Percentiles rank a stretch among this genome's conserved stretches.
Conservation (phyloP, 257 asterid genomes). For the Galeopsis tetrahit region DNA sequence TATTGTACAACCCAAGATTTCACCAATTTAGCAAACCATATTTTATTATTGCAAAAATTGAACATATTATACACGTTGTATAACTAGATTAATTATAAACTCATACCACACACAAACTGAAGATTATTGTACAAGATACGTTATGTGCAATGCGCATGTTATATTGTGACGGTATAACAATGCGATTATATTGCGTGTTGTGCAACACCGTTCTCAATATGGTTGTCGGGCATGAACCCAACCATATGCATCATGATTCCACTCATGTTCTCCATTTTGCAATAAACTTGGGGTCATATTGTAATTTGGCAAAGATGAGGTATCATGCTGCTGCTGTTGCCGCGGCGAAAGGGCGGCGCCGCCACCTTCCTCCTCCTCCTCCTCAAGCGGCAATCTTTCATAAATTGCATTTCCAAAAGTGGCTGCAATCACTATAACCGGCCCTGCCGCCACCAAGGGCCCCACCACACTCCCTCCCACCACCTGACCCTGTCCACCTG, state of each 20-base stretch:
- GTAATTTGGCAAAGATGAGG: conserved; percentile 46
- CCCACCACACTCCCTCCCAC: conserved; percentile 75
- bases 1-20: too few relatives aligned
- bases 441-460: conserved; percentile 67
- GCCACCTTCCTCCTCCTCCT: conserved; percentile 43
- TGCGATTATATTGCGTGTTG: too few relatives aligned
- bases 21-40: too few relatives aligned
- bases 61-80: too few relatives aligned
- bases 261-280: conserved; percentile 52
- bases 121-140: too few relatives aligned
- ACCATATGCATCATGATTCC: conserved; percentile 61
- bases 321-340: conserved; percentile 34
- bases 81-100: too few relatives aligned
- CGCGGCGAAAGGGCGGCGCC: conserved; percentile 40
- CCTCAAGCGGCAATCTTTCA: conserved; percentile 65
- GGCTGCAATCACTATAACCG: conserved; percentile 63
- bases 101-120: too few relatives aligned
- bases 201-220: conserved; percentile 28
- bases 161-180: too few relatives aligned
- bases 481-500: conserved; percentile 76
- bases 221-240: conserved; percentile 56
- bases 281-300: conserved; percentile 54
- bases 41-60: too few relatives aligned
- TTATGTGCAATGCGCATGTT: too few relatives aligned
- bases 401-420: conserved; percentile 69